phyloP scores from a whole-genome alignment of 352 stramenopile species.

The Phytophthora citrophthora region DNA sequence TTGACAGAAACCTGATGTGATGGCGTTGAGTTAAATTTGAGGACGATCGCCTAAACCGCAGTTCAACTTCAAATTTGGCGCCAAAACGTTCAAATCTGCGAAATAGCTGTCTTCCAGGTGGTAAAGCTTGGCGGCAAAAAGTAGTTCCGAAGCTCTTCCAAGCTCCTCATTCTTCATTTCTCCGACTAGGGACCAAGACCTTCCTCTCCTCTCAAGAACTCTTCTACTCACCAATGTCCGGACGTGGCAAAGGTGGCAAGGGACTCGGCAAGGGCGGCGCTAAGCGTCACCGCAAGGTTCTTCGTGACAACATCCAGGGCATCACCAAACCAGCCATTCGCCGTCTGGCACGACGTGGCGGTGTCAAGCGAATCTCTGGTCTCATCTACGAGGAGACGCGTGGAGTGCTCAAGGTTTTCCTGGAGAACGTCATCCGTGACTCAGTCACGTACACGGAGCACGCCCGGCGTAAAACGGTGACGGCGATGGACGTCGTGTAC shows the following conservation, averaged over 20 bases:
- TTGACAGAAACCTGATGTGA: too few species aligned
- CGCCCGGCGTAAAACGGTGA: conserved; percentile 95
- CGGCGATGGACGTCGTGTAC: conserved; percentile 98
- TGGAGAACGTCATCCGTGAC: conserved; percentile 98
- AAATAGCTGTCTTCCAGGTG: conserved; percentile 8
- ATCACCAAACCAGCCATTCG: conserved; percentile 96
- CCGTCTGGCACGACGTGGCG: conserved; percentile 96
- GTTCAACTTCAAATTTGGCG: conserved; percentile 1
- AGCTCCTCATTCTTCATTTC: conserved; percentile 6
- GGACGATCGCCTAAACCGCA: background rate
- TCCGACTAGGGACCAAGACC: background rate
- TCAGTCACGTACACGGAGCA: conserved; percentile 96
- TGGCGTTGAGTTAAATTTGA: too few species aligned
- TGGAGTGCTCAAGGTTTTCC: conserved; percentile 97
- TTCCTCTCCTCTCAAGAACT: conserved; percentile 5
- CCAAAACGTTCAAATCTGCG: conserved; percentile 8
- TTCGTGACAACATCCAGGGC: conserved; percentile 91
- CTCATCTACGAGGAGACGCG: conserved; percentile 98
- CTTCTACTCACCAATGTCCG: conserved; percentile 56
- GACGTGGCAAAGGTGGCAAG: conserved; percentile 79
- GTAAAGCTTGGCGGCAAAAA: background rate
- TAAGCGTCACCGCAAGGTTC: conserved; percentile 85
- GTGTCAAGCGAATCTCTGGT: conserved; percentile 97
- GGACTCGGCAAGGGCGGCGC: conserved; percentile 80
- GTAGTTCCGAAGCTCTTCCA: background rate